A percentile compares a stretch with the other conserved stretches of the same genome.
Evolutionary conservation across 192 early-diverging fungal genomes (phyloP).

Genomic region (Entomortierella beljakovae): DNA sequence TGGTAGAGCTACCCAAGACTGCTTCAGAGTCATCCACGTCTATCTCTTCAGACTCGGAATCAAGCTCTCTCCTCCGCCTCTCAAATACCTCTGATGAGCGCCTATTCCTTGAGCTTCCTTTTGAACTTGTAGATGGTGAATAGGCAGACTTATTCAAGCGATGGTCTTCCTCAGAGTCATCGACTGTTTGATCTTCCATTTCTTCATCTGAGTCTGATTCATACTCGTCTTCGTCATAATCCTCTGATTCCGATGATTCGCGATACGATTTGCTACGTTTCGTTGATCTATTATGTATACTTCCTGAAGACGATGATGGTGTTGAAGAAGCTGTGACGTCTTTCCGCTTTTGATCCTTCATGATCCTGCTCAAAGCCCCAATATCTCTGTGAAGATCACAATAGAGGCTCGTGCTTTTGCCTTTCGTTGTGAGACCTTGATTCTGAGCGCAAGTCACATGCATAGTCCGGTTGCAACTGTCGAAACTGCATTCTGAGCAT

Average conservation of each 20-base stretch:
- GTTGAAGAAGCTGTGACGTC: conserved; percentile 2
- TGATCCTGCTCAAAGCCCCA: conserved; percentile 26
- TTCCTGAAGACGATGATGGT: not conserved
- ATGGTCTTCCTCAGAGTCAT: conserved; percentile 21
- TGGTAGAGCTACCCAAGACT: conserved; percentile 26
- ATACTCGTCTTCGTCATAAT: conserved; percentile 27
- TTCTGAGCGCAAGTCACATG: conserved; percentile 51
- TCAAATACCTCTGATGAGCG: conserved; percentile 9
- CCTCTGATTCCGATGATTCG: conserved; percentile 24
- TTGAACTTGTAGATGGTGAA: conserved; percentile 2
- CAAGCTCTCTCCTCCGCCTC: conserved; percentile 22
- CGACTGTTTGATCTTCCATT: not conserved
- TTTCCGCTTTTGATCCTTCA: conserved; percentile 15
- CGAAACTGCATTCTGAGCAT: conserved; percentile 28
- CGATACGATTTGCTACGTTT: conserved; percentile 36
- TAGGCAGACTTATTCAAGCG: conserved; percentile 6
- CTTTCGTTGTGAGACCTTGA: conserved; percentile 15
- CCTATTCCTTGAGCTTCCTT: conserved; percentile 10
- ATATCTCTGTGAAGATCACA: conserved; percentile 38
- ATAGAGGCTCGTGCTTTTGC: conserved; percentile 14
- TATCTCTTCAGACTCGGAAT: conserved; percentile 45
- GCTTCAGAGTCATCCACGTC: conserved; percentile 47
- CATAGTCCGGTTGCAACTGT: conserved; percentile 28
- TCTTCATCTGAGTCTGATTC: conserved; percentile 30
- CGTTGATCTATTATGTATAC: conserved; percentile 20